Conservation (phyloP, 768 basidiomycete genomes). For the Psilocybe tampanensis region DNA sequence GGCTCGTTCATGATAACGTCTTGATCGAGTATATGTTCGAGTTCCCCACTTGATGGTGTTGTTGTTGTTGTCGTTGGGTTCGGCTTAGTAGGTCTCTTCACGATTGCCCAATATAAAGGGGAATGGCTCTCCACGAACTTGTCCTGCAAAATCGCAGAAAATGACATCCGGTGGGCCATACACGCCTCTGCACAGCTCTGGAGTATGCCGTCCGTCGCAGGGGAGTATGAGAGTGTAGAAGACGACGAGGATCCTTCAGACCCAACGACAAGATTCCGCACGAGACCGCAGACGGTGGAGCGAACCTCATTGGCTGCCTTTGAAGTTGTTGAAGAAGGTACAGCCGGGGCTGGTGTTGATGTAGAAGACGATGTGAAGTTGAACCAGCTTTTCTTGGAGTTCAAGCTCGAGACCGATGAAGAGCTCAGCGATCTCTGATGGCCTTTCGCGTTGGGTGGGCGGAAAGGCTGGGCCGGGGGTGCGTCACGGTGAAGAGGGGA, state of each 20-base stretch:
- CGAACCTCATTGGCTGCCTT: conserved; percentile 49
- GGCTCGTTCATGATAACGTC: not conserved
- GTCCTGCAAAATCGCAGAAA: conserved; percentile 64
- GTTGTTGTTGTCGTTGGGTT: not conserved
- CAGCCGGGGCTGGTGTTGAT: not conserved
- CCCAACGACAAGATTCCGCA: conserved; percentile 51
- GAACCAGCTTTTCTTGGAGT: conserved; percentile 35
- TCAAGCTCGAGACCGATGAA: conserved; percentile 20
- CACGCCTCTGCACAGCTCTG: conserved; percentile 69
- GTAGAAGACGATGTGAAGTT: conserved; percentile 25
- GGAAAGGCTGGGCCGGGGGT: not conserved
- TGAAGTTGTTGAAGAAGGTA: conserved; percentile 22
- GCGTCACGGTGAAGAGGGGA: too few species aligned
- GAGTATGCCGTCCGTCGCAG: conserved; percentile 48
- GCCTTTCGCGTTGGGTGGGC: conserved; percentile 3
- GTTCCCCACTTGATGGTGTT: not conserved
- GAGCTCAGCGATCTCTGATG: conserved; percentile 19
- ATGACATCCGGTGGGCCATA: conserved; percentile 45
- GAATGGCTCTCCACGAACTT: conserved; percentile 67
- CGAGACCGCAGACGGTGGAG: conserved; percentile 50
- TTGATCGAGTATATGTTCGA: conserved; percentile 2
- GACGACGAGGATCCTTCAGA: conserved; percentile 31
- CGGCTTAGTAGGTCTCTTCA: conserved; percentile 47
- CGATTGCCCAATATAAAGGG: conserved; percentile 74
- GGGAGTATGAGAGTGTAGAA: conserved; percentile 22